Percentiles rank a stretch among this genome's conserved stretches.
Conservation (phyloP, 139 green algal species). For the Closterium sp. region DNA sequence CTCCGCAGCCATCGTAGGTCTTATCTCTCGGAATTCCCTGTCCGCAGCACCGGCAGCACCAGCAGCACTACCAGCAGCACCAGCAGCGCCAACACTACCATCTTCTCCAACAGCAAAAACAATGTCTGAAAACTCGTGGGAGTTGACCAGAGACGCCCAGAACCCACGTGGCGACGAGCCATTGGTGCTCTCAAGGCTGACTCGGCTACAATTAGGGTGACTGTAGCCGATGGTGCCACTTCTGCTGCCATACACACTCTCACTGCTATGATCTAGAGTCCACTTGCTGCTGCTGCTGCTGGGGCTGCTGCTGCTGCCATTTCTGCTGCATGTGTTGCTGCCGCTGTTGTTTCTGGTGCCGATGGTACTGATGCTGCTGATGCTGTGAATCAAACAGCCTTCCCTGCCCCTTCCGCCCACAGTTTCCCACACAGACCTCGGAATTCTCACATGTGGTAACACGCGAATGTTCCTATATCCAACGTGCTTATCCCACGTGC, state of each 20-base stretch:
- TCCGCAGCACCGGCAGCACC: too few species aligned
- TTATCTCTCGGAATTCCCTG: too few species aligned
- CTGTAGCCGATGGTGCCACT: background rate
- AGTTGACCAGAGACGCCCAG: background rate
- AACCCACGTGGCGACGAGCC: background rate
- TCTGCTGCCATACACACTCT: background rate
- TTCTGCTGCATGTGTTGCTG: background rate
- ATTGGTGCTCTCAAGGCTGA: background rate
- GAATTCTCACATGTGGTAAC: background rate
- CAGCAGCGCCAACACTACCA: background rate
- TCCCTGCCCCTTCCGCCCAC: background rate
- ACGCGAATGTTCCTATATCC: conserved; percentile 47
- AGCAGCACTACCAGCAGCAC: too few species aligned
- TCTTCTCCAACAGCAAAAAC: background rate
- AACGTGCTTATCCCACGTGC: conserved; percentile 43
- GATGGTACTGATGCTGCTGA: background rate
- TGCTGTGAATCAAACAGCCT: background rate
- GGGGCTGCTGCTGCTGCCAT: background rate
- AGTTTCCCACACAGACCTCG: background rate
- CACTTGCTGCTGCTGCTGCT: background rate
- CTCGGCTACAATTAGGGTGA: background rate
- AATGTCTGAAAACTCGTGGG: background rate
- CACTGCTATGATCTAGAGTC: background rate
- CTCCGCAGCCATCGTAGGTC: too few species aligned
- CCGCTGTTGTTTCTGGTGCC: background rate